Evolutionary conservation across 2,329 filamentous ascomycete species (phyloP), one percentile per base, ranked within the genome.

Genomic region (Aspergillus sp.): DNA sequence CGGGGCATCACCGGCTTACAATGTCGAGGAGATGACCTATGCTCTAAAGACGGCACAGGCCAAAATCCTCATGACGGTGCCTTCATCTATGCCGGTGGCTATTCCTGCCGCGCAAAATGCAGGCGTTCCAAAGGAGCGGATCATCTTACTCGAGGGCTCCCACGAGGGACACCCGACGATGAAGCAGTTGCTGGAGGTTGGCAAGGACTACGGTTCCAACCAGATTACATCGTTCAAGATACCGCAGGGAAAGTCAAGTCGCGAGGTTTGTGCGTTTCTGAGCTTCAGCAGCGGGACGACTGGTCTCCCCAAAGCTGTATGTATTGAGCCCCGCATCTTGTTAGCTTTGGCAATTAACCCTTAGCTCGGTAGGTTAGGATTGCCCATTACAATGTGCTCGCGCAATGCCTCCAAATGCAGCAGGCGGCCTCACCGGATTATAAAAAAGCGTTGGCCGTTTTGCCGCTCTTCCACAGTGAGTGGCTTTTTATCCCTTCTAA

Each of bases 21-120:
- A 79, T 47, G 71, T 79, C 10, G 82, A 85, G 43, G 82, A 86
- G 54, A 83, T 85, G 78, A 76, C 74, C 1, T 83, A 83, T 60
- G 80, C 80, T 1, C 65, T 85, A 2, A 74, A 77, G 54, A 81
- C 73, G 1, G 77, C 73, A 0, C 67, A 76, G 32, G 75, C 78
- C 2, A 80, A 75, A 51, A 78, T 79, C 49, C 57, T 83, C 7
- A 74, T 83, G 63, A 82, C 79, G 0, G 70, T 78, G 2, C 72
- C 73, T 0, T 71, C 73, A 10, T 75, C 71, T 10, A 73, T 81
- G 63, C 68, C 76, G 4, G 73, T 82, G 33, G 79, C 79, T 1
- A 62, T 69, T 7, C 69, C 70, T 10, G 77, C 78, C 10, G 79
- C 79, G 2, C 67, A 74, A 53, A 73, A 72, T 42, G 78, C 75